Conservation (phyloP, 305 asterid genomes). For the Ajuga reptans region DNA sequence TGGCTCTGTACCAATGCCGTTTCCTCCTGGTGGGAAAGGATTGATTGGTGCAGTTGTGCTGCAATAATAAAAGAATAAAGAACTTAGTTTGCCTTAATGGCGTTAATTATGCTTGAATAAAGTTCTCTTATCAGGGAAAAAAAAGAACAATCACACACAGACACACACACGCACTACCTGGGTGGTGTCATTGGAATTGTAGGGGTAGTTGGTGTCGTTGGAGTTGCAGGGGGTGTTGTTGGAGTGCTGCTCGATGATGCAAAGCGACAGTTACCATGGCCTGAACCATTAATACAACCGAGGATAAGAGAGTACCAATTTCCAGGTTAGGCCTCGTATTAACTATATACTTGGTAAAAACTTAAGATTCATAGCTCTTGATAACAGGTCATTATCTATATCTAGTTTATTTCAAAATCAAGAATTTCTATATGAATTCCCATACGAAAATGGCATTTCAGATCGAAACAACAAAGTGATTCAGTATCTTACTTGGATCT, state of each 20-base stretch:
- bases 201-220: conserved; percentile 31
- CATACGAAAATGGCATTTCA: not conserved
- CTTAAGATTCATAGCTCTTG: not conserved
- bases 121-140: not conserved
- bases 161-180: conserved; percentile 36
- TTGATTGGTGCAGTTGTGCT: conserved; percentile 52
- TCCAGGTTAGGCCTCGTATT: not conserved
- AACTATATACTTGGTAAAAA: not conserved
- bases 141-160: too few relatives aligned
- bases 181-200: conserved; percentile 62
- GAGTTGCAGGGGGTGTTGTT: conserved; percentile 32
- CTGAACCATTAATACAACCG: conserved; percentile 38
- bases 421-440: not conserved
- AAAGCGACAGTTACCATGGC: conserved; percentile 69
- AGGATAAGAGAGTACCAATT: not conserved
- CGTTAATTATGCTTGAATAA: not conserved
- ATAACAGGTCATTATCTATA: too few relatives aligned
- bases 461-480: not conserved
- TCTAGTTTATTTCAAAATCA: too few relatives aligned
- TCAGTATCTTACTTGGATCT: conserved; percentile 52
- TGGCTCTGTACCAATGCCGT: conserved; percentile 59
- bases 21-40: conserved; percentile 57
- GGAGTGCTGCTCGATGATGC: conserved; percentile 38
- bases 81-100: not conserved
- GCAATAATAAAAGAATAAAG: conserved; percentile 16